Conservation (phyloP, 2,329 filamentous ascomycete genomes). For the Cladosporium sp. region DNA sequence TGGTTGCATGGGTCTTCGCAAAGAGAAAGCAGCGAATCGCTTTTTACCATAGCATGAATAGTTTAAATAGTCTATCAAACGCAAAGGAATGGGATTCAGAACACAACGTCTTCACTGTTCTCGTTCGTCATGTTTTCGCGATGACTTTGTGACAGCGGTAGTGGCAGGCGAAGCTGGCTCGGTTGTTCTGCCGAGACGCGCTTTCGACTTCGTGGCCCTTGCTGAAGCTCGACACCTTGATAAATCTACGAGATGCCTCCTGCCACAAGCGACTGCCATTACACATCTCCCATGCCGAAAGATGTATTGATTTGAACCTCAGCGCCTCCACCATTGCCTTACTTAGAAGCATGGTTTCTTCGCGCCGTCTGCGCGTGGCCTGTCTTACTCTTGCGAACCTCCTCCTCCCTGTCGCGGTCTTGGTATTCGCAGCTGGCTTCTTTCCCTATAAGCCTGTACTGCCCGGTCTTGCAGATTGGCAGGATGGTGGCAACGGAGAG, state of each 20-base stretch:
- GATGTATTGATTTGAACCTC: neutral
- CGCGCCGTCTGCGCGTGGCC: constrained; percentile 48
- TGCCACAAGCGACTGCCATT: neutral
- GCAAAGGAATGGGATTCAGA: neutral
- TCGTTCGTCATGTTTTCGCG: neutral
- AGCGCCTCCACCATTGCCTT: neutral
- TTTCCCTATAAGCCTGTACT: constrained; percentile 97
- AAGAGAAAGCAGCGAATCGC: neutral
- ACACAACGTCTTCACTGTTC: neutral
- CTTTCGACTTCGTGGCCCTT: neutral
- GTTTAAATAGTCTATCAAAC: neutral
- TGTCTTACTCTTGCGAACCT: constrained; percentile 64
- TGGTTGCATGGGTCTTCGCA: neutral
- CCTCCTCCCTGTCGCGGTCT: constrained; percentile 68
- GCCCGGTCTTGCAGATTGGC: constrained; percentile 68
- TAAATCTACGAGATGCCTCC: neutral
- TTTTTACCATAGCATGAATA: neutral
- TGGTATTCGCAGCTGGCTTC: constrained; percentile 83
- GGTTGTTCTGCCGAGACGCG: neutral
- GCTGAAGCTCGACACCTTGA: constrained; percentile 1
- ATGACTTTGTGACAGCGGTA: neutral
- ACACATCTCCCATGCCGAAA: neutral
- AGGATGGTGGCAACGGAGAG: constrained; percentile 22
- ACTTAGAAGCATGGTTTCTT: constrained; percentile 9
- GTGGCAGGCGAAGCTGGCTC: neutral